Evolutionary conservation across 176 grass and related monocot species (phyloP), one percentile per base, ranked within the genome.

Genomic region (Luzula sylvatica): DNA sequence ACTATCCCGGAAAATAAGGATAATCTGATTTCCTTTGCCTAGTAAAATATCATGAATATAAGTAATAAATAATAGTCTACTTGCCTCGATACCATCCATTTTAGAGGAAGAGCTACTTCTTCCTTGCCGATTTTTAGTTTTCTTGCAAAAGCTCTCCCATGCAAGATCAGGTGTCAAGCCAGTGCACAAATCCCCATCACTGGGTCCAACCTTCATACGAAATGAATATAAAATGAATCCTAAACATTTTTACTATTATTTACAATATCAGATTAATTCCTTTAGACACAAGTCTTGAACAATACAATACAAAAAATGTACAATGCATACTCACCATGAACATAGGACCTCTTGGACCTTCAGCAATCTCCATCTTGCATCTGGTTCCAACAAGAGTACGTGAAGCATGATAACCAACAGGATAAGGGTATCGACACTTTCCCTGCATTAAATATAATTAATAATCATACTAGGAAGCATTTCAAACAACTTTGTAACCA

Each of bases 71-170:
- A 52, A 11, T 1, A 3, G 11, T 26, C 42, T 47, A 53, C 56
- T 67, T 82, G 54, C 89, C 83, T 95, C 80, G n/a, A 58, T 74
- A 26, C 89, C 89, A 82, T 95, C 80, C 35, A 95, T 87, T 49
- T 85, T 95, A n/a, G 72, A 87, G 38, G 73, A 76, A 65, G 88
- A 80, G 60, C 56, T 60, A n/a, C n/a, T 35, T 56, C 20, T 78
- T 53, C 63, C 78, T 7, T 84, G 61, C 62, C 62, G 71, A 57
- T 70, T 75, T 74, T 66, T 78, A 21, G 75, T 42, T 42, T 82
- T 94, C 43, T 87, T 95, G 52, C 84, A 76, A 14, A 88, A 81
- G 67, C 78, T 84, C 49, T 78, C 79, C 83, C 89, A 95, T 43
- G 83, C 77, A 7, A 95, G 71, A 63, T 73, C 83, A 8, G 83